Base-by-base conservation (phyloP, 1,139 yeast genomes). In the Arxiozyma bovina region DNA sequence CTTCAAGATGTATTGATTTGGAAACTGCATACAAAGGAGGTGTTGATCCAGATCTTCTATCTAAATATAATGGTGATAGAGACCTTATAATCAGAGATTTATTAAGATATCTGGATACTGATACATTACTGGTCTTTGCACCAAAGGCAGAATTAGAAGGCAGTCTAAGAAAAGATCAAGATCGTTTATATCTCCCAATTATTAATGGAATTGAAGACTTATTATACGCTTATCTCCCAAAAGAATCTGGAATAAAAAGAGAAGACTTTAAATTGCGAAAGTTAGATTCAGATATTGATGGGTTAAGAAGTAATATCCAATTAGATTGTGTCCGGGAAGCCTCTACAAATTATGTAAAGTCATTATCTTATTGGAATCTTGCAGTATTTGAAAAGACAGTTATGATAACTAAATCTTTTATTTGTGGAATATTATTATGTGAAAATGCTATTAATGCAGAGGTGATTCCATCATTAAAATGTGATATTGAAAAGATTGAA, bases 381-480 rank as follows among this genome's bases (percentile, higher is more conserved):
- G 91, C 90, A 8, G 93, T 96, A 0, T 77, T 93, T 60, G 99
- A 93, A 70, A 85, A 89, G 63, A 85, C 96, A 20, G 86, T 93
- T 8, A 75, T 90, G 55, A 81, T 90, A 1, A 82, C 95, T 11
- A 90, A 91, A 71, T 89, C 96, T 1, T 84, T 93, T 66, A 78
- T 93, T 52, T 81, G 90, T 64, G 96, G 95, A n/a, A 60, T 74
- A 5, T 54, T 73, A 40, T 59, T 74, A 17, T 52, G 72, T 38
- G 64, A 64, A 50, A 65, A 67, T 45, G 69, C 70, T 54, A 49
- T 64, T 1, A 53, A 57, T 6, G 48, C 57, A 0, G 70, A 67
- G n/a, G 54, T 60, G 1, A 61, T 61, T 17, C 55, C 67, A 5
- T 60, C 62, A 3, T 50, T 60, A 27, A 48, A 59, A 21, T 58